A percentile compares a stretch with the other conserved stretches of the same genome.
Conservation (phyloP, 306 rosid genomes). For the Acacia crassicarpa region DNA sequence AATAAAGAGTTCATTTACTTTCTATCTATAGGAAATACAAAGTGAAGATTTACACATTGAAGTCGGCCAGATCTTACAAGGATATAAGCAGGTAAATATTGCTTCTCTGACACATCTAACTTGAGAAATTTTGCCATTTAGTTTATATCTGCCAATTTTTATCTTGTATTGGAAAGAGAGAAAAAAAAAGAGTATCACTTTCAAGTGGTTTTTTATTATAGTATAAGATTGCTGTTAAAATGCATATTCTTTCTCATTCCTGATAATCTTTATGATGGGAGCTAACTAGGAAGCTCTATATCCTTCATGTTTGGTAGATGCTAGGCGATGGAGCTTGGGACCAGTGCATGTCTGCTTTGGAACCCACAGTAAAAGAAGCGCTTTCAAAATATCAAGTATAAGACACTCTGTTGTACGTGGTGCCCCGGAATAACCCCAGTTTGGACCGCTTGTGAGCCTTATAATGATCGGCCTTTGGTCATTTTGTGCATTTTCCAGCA, state of each 20-base stretch:
- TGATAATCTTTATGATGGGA: neutral
- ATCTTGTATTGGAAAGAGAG: neutral
- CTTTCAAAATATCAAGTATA: constrained; percentile 89
- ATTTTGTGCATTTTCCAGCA: constrained; percentile 44
- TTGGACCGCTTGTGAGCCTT: constrained; percentile 36
- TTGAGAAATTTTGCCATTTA: neutral
- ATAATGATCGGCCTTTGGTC: constrained; percentile 48
- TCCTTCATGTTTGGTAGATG: constrained; percentile 63
- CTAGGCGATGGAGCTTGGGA: constrained; percentile 95
- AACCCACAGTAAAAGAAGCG: constrained; percentile 76
- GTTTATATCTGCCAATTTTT: constrained; percentile 21
- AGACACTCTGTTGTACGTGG: constrained; percentile 13
- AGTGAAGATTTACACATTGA: constrained; percentile 87
- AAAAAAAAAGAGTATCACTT: neutral
- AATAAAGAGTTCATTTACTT: constrained; percentile 20
- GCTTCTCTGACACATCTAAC: constrained; percentile 21
- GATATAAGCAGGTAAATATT: constrained; percentile 83
- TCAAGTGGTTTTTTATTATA: constrained; percentile 10
- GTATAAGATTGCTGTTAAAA: neutral
- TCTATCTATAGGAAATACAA: constrained; percentile 78
- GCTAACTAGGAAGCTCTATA: constrained; percentile 25
- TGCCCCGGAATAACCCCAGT: constrained; percentile 23
- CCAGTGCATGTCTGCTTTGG: constrained; percentile 92
- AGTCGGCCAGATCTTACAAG: constrained; percentile 86
- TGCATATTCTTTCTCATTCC: neutral